Conservation (phyloP, 805 yeast species). For the Candida saitoana region DNA sequence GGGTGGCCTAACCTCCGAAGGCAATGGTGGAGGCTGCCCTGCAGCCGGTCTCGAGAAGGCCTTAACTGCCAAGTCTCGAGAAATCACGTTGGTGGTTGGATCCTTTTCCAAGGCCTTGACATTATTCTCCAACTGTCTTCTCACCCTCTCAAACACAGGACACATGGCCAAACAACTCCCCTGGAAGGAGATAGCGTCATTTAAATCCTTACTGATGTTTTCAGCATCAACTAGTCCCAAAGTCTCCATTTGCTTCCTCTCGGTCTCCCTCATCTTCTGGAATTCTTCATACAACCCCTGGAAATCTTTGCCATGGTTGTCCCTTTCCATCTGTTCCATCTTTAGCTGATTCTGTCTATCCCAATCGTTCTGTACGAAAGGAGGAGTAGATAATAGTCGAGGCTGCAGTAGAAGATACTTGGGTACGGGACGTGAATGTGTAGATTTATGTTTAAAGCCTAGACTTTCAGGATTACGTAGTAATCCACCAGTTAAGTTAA, state of each 20-base stretch:
- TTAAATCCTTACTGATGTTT: conserved; percentile 73
- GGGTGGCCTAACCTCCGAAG: conserved; percentile 97
- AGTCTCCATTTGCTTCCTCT: conserved; percentile 73
- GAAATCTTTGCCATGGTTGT: conserved; percentile 47
- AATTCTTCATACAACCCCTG: conserved; percentile 74
- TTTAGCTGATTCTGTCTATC: conserved; percentile 67
- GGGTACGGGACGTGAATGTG: conserved; percentile 27
- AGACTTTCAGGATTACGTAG: conserved; percentile 24
- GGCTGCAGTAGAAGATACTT: conserved; percentile 34
- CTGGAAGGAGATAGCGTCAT: conserved; percentile 79
- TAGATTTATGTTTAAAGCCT: conserved; percentile 21
- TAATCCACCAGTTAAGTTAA: conserved; percentile 25
- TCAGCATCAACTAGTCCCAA: conserved; percentile 84
- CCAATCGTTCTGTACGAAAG: conserved; percentile 51
- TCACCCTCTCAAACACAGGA: conserved; percentile 85
- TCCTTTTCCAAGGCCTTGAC: conserved; percentile 76
- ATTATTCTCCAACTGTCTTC: conserved; percentile 83
- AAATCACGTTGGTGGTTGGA: conserved; percentile 48
- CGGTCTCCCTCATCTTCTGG: conserved; percentile 68
- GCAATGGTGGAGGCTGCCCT: conserved; percentile 96
- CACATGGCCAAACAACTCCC: conserved; percentile 96
- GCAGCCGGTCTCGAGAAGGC: conserved; percentile 97
- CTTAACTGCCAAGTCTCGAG: conserved; percentile 66
- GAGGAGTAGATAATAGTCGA: conserved; percentile 29
- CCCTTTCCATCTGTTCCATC: conserved; percentile 50